Evolutionary conservation across 108 stramenopile genomes (phyloP).

Genomic region (Nitzschia sp.): DNA sequence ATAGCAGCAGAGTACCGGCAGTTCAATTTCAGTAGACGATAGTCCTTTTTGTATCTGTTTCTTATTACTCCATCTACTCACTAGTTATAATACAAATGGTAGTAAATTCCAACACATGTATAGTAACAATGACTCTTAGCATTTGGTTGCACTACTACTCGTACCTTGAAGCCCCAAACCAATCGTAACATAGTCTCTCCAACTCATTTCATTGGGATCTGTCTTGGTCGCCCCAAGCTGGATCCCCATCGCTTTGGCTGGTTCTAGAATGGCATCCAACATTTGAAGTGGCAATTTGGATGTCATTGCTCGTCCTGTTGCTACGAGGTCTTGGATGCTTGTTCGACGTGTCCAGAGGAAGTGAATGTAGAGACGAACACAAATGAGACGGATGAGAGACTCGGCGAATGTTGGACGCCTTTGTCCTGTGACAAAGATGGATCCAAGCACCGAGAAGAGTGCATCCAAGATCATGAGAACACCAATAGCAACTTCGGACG

Average conservation of each 20-base stretch:
- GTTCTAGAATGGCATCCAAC: slow-evolving; percentile 61
- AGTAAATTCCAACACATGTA: too few species aligned
- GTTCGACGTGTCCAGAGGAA: slow-evolving; percentile 61
- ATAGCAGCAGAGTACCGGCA: too few species aligned
- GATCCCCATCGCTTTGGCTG: slow-evolving; percentile 62
- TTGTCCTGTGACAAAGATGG: slow-evolving; percentile 5
- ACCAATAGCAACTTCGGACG: slow-evolving; percentile 62
- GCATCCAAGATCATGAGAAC: slow-evolving; percentile 55
- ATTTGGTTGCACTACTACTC: not conserved
- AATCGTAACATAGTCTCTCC: slow-evolving; percentile 1
- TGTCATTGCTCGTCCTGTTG: slow-evolving; percentile 61
- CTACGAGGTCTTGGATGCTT: slow-evolving; percentile 46
- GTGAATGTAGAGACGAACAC: slow-evolving; percentile 72
- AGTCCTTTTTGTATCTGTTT: too few species aligned
- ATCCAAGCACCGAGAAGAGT: slow-evolving; percentile 24
- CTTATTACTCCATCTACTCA: too few species aligned
- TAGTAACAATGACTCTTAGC: too few species aligned
- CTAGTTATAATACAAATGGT: too few species aligned
- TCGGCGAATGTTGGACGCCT: slow-evolving; percentile 39
- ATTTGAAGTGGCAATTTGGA: slow-evolving; percentile 53
- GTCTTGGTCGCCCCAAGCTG: not conserved
- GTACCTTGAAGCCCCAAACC: slow-evolving; percentile 9
- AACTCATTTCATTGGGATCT: slow-evolving; percentile 16
- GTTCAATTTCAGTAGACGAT: too few species aligned
- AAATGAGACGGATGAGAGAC: slow-evolving; percentile 36